A percentile compares a stretch with the other conserved stretches of the same genome.
phyloP scores from a whole-genome alignment of 345 rosid genomes.

The Aquilaria sinensis region DNA sequence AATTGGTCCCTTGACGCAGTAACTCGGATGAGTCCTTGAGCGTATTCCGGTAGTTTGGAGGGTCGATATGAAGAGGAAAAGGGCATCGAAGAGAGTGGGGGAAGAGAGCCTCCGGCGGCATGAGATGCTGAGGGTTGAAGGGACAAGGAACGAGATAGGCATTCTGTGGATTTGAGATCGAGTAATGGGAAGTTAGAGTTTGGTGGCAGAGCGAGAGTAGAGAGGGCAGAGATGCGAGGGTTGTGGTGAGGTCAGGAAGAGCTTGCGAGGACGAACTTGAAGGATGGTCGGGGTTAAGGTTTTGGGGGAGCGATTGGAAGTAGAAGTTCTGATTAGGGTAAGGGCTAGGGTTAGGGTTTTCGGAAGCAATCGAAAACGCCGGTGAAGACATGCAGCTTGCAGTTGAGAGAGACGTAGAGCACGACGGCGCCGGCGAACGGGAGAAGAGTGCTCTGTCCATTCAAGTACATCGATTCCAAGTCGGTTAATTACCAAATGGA shows the following conservation, averaged over 20 bases:
- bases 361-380: slow-evolving; percentile 10
- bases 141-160: slow-evolving; percentile 41
- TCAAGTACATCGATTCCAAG: no score
- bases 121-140: slow-evolving; percentile 51
- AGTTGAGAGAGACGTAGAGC: no score
- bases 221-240: slow-evolving; percentile 36
- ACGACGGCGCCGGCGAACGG: no score
- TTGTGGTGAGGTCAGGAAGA: slow-evolving; percentile 32
- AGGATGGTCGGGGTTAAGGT: slow-evolving; percentile 7
- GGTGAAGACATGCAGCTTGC: neutral
- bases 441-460: no score
- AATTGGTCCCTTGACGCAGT: slow-evolving; percentile 1
- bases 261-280: slow-evolving; percentile 11
- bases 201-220: slow-evolving; percentile 36
- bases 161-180: slow-evolving; percentile 21
- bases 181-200: slow-evolving; percentile 27
- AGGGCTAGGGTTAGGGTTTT: slow-evolving; percentile 23
- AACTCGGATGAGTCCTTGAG: slow-evolving; percentile 20
- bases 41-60: slow-evolving; percentile 45
- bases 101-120: slow-evolving; percentile 70
- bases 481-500: no score
- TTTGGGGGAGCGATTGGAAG: slow-evolving; percentile 12
- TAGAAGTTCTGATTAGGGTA: neutral
- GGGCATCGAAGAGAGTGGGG: slow-evolving; percentile 70
- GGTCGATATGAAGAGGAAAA: slow-evolving; percentile 29